Percentiles rank a stretch among this genome's conserved stretches.
These are phyloP conservation scores for Phytophthora fragariae DNA, from an alignment of 352 stramenopile species.

Conservation along the genomic window DNA sequence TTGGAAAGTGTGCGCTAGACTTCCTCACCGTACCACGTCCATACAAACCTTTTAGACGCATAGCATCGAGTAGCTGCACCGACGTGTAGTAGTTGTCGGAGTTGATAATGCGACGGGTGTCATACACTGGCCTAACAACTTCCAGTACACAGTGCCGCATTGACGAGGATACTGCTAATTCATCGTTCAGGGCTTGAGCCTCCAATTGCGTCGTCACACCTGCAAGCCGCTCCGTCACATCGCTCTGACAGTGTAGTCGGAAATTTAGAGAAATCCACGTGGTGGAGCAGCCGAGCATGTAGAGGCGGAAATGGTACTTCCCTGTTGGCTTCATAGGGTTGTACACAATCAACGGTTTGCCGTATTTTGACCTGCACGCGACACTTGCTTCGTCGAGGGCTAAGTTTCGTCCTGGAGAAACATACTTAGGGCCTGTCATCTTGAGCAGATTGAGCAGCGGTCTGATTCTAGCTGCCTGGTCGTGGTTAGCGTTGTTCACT, in stretches of 20 bases:
- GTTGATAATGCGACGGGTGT: conserved; percentile 34
- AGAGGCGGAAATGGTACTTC: conserved; percentile 23
- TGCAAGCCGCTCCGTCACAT: too few relatives aligned
- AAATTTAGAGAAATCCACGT: conserved; percentile 39
- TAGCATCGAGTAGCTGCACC: conserved; percentile 24
- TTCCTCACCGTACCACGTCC: conserved; percentile 24
- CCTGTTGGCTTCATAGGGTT: conserved; percentile 27
- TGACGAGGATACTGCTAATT: too few relatives aligned
- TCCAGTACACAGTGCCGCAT: conserved; percentile 29
- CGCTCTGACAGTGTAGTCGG: conserved; percentile 28
- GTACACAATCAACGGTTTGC: conserved; percentile 16
- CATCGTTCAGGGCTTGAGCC: too few relatives aligned
- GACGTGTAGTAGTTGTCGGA: conserved; percentile 49
- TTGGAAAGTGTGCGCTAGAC: conserved; percentile 30
- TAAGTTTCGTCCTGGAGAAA: not conserved
- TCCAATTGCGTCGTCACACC: too few relatives aligned
- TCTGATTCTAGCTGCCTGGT: conserved; percentile 11
- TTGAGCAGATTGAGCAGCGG: not conserved
- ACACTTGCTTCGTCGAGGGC: conserved; percentile 14
- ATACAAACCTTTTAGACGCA: conserved; percentile 31
- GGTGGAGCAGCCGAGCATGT: conserved; percentile 35
- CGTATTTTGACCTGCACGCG: conserved; percentile 10
- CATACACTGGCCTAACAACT: conserved; percentile 27
- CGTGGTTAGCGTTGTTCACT: conserved; percentile 2
- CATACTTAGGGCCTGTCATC: not conserved